These are phyloP conservation scores for Earliella scabrosa DNA, from an alignment of 1,284 basidiomycete species.

Conservation along the genomic window DNA sequence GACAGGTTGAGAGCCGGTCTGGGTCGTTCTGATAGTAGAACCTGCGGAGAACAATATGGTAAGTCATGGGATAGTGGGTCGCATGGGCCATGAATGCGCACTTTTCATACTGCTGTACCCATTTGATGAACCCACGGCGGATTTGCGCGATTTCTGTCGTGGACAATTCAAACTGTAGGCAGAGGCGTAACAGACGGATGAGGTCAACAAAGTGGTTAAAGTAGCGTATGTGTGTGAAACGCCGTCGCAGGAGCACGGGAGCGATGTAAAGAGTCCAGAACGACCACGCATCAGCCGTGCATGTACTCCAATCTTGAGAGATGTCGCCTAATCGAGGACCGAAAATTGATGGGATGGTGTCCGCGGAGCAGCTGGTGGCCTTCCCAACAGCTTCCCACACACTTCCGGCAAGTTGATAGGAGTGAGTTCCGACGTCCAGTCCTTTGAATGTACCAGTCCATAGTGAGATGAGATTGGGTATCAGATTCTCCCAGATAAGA, in stretches of 20 bases:
- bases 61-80: neutral
- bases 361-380: slow-evolving; percentile 33
- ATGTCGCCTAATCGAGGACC: slow-evolving; percentile 43
- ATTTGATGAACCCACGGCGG: slow-evolving; percentile 38
- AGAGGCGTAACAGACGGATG: slow-evolving; percentile 42
- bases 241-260: slow-evolving; percentile 40
- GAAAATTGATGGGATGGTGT: slow-evolving; percentile 44
- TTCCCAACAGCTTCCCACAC: slow-evolving; percentile 47
- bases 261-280: slow-evolving; percentile 46
- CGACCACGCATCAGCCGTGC: slow-evolving; percentile 38
- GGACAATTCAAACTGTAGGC: slow-evolving; percentile 45
- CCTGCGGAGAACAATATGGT: slow-evolving; percentile 27
- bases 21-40: slow-evolving; percentile 44
- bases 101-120: slow-evolving; percentile 50
- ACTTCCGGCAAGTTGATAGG: slow-evolving; percentile 33
- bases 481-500: slow-evolving; percentile 45
- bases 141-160: slow-evolving; percentile 37
- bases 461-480: slow-evolving; percentile 42
- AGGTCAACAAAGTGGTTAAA: slow-evolving; percentile 48
- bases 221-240: slow-evolving; percentile 37
- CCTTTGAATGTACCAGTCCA: slow-evolving; percentile 47
- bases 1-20: slow-evolving; percentile 37
- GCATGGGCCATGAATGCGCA: slow-evolving; percentile 28
- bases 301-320: slow-evolving; percentile 29
- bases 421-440: slow-evolving; percentile 36